These are phyloP conservation scores for Ceriops decandra DNA, from an alignment of 345 rosid genomes.

Conservation along the genomic window DNA sequence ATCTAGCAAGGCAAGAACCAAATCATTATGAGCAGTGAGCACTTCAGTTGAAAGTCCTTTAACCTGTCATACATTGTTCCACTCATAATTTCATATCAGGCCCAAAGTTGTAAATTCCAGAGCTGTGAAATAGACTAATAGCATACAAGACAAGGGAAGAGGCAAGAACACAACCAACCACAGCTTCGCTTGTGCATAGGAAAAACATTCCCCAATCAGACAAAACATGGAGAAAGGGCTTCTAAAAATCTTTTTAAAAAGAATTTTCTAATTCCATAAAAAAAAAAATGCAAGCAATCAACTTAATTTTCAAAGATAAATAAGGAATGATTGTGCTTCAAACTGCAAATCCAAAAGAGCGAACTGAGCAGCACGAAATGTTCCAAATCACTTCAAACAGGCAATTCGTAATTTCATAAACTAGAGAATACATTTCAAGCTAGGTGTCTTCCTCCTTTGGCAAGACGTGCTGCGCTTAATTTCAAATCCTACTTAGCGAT, in stretches of 20 bases:
- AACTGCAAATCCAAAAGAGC: too few species aligned
- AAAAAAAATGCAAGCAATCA: too few species aligned
- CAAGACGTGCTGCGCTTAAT: too few species aligned
- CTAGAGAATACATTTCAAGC: too few species aligned
- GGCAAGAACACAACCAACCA: slow-evolving; percentile 24
- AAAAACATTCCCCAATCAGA: background rate
- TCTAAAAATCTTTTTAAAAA: too few species aligned
- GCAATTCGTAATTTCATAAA: too few species aligned
- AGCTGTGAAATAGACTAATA: background rate
- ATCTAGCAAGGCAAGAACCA: slow-evolving; percentile 81
- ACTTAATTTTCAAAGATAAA: too few species aligned
- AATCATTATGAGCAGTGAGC: slow-evolving; percentile 74
- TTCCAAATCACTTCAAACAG: background rate
- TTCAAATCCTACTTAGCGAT: too few species aligned
- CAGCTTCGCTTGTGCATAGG: background rate
- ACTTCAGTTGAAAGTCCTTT: slow-evolving; percentile 91
- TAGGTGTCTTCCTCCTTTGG: too few species aligned
- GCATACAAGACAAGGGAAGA: background rate
- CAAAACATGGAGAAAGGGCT: too few species aligned
- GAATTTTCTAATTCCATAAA: too few species aligned
- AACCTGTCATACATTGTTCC: slow-evolving; percentile 40
- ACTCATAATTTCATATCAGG: background rate
- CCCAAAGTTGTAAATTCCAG: slow-evolving; percentile 1
- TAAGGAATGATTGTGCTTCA: too few species aligned
- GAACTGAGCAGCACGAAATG: background rate